Conservation (phyloP, 2,329 filamentous ascomycete genomes). For the Claviceps cyperi region DNA sequence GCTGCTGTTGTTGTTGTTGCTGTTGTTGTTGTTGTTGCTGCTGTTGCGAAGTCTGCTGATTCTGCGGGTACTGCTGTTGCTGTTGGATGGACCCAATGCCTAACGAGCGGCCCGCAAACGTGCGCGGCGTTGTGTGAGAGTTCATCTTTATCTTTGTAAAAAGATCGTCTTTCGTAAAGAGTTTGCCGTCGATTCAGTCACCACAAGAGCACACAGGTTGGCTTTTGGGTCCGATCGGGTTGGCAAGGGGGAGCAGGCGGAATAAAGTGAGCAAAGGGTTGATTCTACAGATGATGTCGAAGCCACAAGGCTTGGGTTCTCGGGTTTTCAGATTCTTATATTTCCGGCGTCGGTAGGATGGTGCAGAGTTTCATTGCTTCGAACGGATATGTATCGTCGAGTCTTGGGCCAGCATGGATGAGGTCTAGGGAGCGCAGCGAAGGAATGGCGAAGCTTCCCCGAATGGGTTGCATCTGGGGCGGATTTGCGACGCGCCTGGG, state of each 20-base stretch:
- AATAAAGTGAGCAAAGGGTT: not conserved
- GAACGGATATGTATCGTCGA: not conserved
- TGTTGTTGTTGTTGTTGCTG: conserved; percentile 17
- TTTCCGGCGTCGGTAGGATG: not conserved
- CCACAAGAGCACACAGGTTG: not conserved
- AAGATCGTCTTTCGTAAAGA: too few relatives aligned
- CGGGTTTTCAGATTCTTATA: not conserved
- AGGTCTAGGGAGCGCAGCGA: not conserved
- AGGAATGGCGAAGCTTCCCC: not conserved
- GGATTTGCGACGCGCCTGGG: conserved; percentile 12
- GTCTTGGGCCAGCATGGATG: not conserved
- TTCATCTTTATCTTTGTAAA: conserved; percentile 16
- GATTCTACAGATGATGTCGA: not conserved
- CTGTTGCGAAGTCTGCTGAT: conserved; percentile 12
- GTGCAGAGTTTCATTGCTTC: not conserved
- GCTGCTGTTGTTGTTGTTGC: conserved; percentile 8
- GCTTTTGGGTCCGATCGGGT: not conserved
- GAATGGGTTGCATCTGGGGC: not conserved
- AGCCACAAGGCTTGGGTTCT: not conserved
- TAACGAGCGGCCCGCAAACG: conserved; percentile 21
- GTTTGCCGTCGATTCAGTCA: not conserved
- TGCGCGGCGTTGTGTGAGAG: conserved; percentile 23
- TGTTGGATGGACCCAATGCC: conserved; percentile 18
- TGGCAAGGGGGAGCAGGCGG: not conserved
- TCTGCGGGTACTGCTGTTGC: conserved; percentile 18